These are phyloP conservation scores for Pestalotiopsis sp. DNA, from an alignment of 2,329 filamentous ascomycete genomes.

Conservation along the genomic window DNA sequence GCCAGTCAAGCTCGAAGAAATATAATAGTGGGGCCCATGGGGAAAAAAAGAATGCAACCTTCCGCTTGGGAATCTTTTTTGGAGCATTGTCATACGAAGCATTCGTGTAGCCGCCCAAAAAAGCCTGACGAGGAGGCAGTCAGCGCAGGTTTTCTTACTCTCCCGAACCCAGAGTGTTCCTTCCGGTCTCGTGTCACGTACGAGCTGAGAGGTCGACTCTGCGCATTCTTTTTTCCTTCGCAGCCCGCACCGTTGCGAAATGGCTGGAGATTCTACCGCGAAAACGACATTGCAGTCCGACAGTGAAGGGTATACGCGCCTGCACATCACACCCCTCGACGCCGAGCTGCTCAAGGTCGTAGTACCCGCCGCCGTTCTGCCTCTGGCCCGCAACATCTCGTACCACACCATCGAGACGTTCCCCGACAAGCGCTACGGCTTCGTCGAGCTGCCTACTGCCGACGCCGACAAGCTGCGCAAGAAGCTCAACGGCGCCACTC, in stretches of 20 bases:
- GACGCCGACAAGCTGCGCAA: conserved; percentile 90
- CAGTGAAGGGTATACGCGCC: conserved; percentile 47
- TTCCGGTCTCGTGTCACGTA: background rate
- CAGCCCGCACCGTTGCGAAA: conserved; percentile 1
- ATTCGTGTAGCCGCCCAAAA: conserved; percentile 12
- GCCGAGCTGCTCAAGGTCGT: conserved; percentile 71
- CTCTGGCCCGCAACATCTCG: conserved; percentile 76
- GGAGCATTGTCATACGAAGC: background rate
- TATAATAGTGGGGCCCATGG: conserved; percentile 6
- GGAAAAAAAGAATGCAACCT: conserved; percentile 7
- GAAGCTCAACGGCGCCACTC: conserved; percentile 82
- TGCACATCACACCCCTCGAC: conserved; percentile 89
- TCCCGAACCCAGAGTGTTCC: background rate
- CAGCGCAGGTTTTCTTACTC: background rate
- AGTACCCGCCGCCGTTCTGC: conserved; percentile 66
- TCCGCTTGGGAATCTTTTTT: background rate
- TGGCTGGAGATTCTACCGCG: conserved; percentile 19
- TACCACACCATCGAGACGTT: conserved; percentile 85
- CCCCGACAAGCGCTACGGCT: conserved; percentile 88
- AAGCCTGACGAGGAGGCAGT: background rate
- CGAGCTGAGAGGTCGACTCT: background rate
- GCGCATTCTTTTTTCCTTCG: background rate
- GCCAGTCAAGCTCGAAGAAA: background rate
- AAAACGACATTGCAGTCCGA: conserved; percentile 14
- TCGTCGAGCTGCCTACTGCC: conserved; percentile 75